phyloP scores from a whole-genome alignment of 78 protist species.

The Andalucia godoyi region DNA sequence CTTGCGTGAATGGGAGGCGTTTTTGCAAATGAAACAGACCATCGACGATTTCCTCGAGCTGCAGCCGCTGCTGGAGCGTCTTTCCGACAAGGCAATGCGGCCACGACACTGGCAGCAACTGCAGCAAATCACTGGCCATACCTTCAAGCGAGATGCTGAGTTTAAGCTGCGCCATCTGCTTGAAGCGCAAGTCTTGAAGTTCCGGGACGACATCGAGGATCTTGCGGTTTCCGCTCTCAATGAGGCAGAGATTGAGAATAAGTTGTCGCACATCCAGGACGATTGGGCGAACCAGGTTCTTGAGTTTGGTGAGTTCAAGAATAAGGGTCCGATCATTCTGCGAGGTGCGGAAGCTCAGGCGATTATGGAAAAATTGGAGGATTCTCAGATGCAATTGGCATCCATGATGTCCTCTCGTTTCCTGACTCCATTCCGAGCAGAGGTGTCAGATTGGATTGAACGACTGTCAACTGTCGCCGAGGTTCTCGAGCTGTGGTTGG shows the following conservation, averaged over 20 bases:
- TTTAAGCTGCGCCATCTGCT: constrained; percentile 36
- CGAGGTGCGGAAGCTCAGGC: constrained; percentile 25
- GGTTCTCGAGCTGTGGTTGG: constrained; percentile 61
- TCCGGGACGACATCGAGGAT: constrained; percentile 58
- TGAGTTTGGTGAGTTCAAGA: constrained; percentile 48
- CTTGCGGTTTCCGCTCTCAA: constrained; percentile 40
- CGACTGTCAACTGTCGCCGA: constrained; percentile 34
- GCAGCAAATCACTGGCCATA: not conserved
- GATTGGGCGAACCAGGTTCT: constrained; percentile 43
- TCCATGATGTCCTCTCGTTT: constrained; percentile 47
- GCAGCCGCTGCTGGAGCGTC: constrained; percentile 36
- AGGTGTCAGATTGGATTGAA: constrained; percentile 14
- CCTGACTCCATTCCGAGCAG: constrained; percentile 46
- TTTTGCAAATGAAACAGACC: constrained; percentile 40
- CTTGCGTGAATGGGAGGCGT: constrained; percentile 62
- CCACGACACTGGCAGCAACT: constrained; percentile 62
- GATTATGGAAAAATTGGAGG: constrained; percentile 57
- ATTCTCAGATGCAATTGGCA: constrained; percentile 37
- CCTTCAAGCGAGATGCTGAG: constrained; percentile 26
- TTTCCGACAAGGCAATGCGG: constrained; percentile 34
- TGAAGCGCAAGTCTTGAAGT: constrained; percentile 22
- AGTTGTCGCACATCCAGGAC: not conserved
- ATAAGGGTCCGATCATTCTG: constrained; percentile 47
- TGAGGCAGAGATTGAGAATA: constrained; percentile 60
- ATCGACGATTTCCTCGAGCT: constrained; percentile 55